Evolutionary conservation across 108 stramenopile species (phyloP).

Genomic region (Nitzschia sp.): DNA sequence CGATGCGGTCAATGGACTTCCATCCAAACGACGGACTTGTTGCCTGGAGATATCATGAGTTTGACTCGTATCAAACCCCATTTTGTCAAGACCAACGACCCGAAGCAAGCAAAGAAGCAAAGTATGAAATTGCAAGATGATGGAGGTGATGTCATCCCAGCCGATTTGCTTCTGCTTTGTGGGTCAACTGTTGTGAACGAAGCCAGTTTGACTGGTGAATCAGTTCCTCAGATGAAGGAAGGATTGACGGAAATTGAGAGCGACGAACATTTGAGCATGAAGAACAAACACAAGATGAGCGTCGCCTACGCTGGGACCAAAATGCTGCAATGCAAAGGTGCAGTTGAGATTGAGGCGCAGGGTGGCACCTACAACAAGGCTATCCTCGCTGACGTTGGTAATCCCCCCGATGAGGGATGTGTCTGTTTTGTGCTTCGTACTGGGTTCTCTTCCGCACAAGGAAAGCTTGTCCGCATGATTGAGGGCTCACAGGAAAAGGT

Average conservation of each 20-base stretch:
- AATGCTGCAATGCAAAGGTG: slow-evolving; percentile 88
- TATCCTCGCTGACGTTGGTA: slow-evolving; percentile 41
- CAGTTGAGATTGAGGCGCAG: slow-evolving; percentile 48
- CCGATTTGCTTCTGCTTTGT: slow-evolving; percentile 88
- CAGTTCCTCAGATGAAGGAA: slow-evolving; percentile 98
- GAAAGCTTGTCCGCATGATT: slow-evolving; percentile 98
- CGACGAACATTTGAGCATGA: slow-evolving; percentile 72
- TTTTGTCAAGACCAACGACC: slow-evolving; percentile 34
- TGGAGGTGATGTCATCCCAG: slow-evolving; percentile 90
- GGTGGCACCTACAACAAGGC: slow-evolving; percentile 34
- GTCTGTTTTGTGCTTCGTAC: slow-evolving; percentile 94
- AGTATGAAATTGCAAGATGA: slow-evolving; percentile 51
- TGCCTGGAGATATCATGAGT: slow-evolving; percentile 95
- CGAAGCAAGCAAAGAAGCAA: background rate
- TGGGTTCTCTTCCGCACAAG: slow-evolving; percentile 96
- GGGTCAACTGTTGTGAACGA: slow-evolving; percentile 95
- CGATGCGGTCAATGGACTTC: slow-evolving; percentile 69
- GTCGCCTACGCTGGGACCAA: slow-evolving; percentile 95
- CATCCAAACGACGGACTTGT: slow-evolving; percentile 69
- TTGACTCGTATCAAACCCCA: slow-evolving; percentile 66
- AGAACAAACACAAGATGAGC: slow-evolving; percentile 87
- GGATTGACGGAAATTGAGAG: slow-evolving; percentile 69
- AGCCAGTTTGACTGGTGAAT: slow-evolving; percentile 93
- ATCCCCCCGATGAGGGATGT: slow-evolving; percentile 90
- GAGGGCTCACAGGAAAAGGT: slow-evolving; percentile 97